Conservation (phyloP, 1,284 basidiomycete species). For the Tetrapyrgos nigripes region DNA sequence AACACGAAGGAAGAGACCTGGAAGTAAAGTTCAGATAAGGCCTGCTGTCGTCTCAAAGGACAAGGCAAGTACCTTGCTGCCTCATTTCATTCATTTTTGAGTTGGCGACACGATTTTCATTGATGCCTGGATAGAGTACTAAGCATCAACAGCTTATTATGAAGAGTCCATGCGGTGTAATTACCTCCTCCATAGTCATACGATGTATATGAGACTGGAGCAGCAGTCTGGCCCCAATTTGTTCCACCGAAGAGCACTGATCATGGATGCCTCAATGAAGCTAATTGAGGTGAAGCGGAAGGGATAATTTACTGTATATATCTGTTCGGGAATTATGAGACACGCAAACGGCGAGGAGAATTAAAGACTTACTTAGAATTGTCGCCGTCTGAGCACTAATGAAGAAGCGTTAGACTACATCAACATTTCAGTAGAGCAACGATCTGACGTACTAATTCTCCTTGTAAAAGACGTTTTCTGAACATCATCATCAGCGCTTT, state of each 20-base stretch:
- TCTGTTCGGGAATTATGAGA: constrained; percentile 31
- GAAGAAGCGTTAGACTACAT: neutral
- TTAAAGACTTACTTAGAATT: constrained; percentile 46
- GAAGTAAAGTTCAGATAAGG: neutral
- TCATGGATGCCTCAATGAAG: neutral
- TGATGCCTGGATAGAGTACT: constrained; percentile 44
- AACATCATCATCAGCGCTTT: neutral
- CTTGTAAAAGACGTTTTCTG: constrained; percentile 59
- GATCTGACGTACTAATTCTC: constrained; percentile 48
- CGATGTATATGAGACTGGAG: constrained; percentile 47
- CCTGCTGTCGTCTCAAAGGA: neutral
- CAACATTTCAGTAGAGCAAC: neutral
- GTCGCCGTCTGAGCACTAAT: constrained; percentile 55
- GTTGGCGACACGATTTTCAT: constrained; percentile 54
- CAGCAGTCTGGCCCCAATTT: constrained; percentile 56
- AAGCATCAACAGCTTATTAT: neutral
- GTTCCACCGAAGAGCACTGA: constrained; percentile 58
- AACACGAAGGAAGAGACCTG: constrained; percentile 55
- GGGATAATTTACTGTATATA: constrained; percentile 46
- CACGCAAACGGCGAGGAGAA: neutral
- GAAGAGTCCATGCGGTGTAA: neutral
- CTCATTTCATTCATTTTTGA: constrained; percentile 64
- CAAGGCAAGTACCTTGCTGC: constrained; percentile 46
- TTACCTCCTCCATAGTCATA: constrained; percentile 55
- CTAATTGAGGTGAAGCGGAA: no score